Evolutionary conservation across 768 basidiomycete genomes (phyloP).

Genomic region (Mrakia blollopis): DNA sequence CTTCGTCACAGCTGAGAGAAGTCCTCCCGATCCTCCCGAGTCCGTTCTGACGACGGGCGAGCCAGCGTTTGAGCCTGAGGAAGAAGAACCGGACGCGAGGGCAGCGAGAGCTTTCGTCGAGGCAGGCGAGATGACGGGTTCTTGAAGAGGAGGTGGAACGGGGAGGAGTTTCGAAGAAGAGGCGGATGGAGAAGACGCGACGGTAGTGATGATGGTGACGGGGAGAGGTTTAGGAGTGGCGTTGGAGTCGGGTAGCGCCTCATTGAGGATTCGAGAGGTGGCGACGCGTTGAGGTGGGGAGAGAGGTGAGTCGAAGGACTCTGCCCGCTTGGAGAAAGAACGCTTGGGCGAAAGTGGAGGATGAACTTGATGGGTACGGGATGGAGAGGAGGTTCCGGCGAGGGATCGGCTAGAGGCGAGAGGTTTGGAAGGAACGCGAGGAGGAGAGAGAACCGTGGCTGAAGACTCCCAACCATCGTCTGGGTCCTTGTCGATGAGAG

Average conservation of each 20-base stretch:
- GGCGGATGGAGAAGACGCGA: background rate
- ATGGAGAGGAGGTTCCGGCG: background rate
- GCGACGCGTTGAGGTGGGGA: constrained; percentile 11
- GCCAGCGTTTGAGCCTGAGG: background rate
- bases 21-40: background rate
- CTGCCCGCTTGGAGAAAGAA: background rate
- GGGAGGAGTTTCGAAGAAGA: background rate
- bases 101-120: background rate
- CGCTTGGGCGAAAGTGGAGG: background rate
- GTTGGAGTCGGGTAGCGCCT: background rate
- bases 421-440: background rate
- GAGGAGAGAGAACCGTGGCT: background rate
- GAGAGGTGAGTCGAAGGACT: background rate
- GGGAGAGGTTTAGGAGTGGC: background rate
- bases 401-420: background rate
- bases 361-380: background rate
- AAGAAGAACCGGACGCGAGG: background rate
- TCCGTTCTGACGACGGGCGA: background rate
- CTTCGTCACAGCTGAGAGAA: background rate
- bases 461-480: background rate
- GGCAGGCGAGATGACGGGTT: background rate
- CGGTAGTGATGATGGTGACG: constrained; percentile 8
- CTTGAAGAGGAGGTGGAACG: background rate
- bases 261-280: constrained; percentile 2
- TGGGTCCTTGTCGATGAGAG: background rate